Conservation (phyloP, 345 rosid species). For the Raphanus sativus region DNA sequence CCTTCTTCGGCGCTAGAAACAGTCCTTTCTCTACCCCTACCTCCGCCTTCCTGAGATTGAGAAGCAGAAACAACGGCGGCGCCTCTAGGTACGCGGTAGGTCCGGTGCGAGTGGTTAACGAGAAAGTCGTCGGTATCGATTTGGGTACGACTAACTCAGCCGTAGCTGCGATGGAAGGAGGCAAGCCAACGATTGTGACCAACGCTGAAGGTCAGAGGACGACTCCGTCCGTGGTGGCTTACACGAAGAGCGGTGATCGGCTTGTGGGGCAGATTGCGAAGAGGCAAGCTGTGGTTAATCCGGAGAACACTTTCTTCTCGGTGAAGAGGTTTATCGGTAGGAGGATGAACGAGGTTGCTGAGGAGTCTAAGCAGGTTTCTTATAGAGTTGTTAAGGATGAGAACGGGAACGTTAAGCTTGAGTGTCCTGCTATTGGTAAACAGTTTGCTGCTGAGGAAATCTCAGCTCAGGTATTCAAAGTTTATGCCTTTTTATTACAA, state of each 20-base stretch:
- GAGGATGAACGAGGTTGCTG: conserved; percentile 90
- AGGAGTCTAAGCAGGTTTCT: conserved; percentile 92
- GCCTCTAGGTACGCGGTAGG: conserved; percentile 55
- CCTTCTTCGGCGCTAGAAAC: conserved; percentile 57
- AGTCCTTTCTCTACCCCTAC: conserved; percentile 30
- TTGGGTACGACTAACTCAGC: conserved; percentile 96
- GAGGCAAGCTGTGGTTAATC: conserved; percentile 94
- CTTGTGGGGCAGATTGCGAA: conserved; percentile 98
- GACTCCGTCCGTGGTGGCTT: conserved; percentile 96
- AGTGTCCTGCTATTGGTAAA: conserved; percentile 89
- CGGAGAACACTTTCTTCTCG: conserved; percentile 94
- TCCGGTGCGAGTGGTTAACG: conserved; percentile 67
- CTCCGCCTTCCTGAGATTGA: conserved; percentile 54
- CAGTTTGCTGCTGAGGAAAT: conserved; percentile 97
- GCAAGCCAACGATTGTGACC: conserved; percentile 94
- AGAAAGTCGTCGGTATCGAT: conserved; percentile 95
- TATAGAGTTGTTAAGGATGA: conserved; percentile 85
- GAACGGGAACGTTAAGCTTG: conserved; percentile 89
- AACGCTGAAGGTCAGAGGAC: conserved; percentile 98
- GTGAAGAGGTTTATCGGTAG: conserved; percentile 99
- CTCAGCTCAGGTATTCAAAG: conserved; percentile 84
- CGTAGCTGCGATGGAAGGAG: conserved; percentile 99
- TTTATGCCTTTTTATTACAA: no score
- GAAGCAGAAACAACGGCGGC: conserved; percentile 42
- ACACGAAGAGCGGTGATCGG: conserved; percentile 82